phyloP scores from a whole-genome alignment of 257 asterid genomes.

The Lantana camara region DNA sequence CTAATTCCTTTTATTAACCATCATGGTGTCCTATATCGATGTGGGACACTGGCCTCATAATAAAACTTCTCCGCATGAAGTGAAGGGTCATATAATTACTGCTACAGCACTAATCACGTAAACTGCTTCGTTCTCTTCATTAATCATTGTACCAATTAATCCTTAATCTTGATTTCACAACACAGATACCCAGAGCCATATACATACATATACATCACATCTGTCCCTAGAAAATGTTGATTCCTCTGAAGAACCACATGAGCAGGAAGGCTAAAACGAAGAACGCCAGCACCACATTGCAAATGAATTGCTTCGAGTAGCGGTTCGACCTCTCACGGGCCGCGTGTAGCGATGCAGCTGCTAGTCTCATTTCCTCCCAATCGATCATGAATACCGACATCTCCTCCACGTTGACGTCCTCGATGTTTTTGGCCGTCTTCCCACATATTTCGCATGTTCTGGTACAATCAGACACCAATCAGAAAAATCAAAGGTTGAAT shows the following conservation, averaged over 20 bases:
- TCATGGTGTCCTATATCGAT: too few relatives aligned
- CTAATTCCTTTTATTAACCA: too few relatives aligned
- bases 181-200: too few relatives aligned
- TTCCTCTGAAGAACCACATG: constrained; percentile 7
- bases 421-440: constrained; percentile 39
- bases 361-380: constrained; percentile 26
- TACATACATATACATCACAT: too few relatives aligned
- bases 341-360: constrained; percentile 21
- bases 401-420: constrained; percentile 2
- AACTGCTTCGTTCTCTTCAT: too few relatives aligned
- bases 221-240: constrained; percentile 4
- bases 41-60: too few relatives aligned
- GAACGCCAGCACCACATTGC: constrained; percentile 45
- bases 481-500: too few relatives aligned
- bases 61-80: too few relatives aligned
- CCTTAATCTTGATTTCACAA: too few relatives aligned
- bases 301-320: constrained; percentile 35
- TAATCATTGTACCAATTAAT: too few relatives aligned
- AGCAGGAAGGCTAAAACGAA: constrained; percentile 41
- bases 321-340: constrained; percentile 23
- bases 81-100: too few relatives aligned
- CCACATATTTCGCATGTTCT: constrained; percentile 66
- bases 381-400: constrained; percentile 38
- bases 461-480: constrained; percentile 30
- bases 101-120: too few relatives aligned